These are phyloP conservation scores for Nidularia pulvinata DNA, from an alignment of 768 basidiomycete species.

Conservation along the genomic window DNA sequence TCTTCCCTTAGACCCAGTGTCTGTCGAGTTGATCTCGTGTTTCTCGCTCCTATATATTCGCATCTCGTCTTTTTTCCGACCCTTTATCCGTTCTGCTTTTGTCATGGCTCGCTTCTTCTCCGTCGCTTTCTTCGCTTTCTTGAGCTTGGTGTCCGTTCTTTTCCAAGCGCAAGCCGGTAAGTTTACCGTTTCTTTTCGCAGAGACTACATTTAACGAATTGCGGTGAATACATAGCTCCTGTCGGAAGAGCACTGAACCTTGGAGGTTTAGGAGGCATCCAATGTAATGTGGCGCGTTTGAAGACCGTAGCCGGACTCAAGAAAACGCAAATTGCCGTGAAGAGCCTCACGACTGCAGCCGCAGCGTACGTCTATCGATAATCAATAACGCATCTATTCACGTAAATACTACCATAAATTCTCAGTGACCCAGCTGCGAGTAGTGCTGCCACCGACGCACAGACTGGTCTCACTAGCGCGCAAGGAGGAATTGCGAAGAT, in stretches of 20 bases:
- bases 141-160: slow-evolving; percentile 1
- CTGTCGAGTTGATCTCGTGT: slow-evolving; percentile 10
- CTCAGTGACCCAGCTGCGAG: slow-evolving; percentile 17
- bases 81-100: slow-evolving; percentile 1
- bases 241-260: slow-evolving; percentile 3
- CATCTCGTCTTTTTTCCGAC: not conserved
- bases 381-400: not conserved
- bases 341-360: slow-evolving; percentile 12
- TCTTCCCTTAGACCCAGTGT: slow-evolving; percentile 11
- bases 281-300: slow-evolving; percentile 19
- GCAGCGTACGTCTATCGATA: slow-evolving; percentile 7
- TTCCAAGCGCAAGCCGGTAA: not conserved
- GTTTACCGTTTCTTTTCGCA: not conserved
- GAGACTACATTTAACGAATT: not conserved
- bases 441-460: slow-evolving; percentile 14
- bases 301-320: slow-evolving; percentile 18
- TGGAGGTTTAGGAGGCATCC: slow-evolving; percentile 3
- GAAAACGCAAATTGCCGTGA: slow-evolving; percentile 13
- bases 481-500: slow-evolving; percentile 19
- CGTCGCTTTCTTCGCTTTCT: slow-evolving; percentile 7
- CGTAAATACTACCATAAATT: not conserved
- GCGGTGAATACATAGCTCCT: slow-evolving; percentile 2
- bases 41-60: slow-evolving; percentile 2
- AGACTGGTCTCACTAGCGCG: slow-evolving; percentile 14
- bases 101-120: slow-evolving; percentile 17